Evolutionary conservation across 2,329 filamentous ascomycete species (phyloP).

Genomic region (Trichoderma koningii): DNA sequence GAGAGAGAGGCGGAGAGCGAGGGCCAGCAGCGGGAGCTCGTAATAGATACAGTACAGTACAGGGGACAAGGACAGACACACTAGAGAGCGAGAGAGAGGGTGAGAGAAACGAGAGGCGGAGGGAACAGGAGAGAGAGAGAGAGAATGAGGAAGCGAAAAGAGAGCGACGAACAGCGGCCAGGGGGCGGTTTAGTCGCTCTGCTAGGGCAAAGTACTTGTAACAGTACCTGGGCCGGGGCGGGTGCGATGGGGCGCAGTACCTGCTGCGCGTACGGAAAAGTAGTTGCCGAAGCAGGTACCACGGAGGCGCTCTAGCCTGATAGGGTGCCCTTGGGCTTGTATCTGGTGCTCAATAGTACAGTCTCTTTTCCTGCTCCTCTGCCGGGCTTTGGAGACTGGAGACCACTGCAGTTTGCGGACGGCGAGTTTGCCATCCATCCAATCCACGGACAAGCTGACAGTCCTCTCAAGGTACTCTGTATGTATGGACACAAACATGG

Average conservation of each 20-base stretch:
- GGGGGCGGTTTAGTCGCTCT: conserved; percentile 20
- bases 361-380: no score
- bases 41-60: conserved; percentile 26
- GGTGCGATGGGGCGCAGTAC: neutral
- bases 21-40: conserved; percentile 31
- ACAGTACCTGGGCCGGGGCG: neutral
- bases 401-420: no score
- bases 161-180: conserved; percentile 32
- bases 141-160: conserved; percentile 39
- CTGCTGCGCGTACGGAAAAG: neutral
- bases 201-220: conserved; percentile 13
- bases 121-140: conserved; percentile 37
- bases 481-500: no score
- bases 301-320: no score
- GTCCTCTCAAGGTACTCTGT: no score
- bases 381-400: no score
- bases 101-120: conserved; percentile 41
- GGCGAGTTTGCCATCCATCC: no score
- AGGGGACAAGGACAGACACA: no score
- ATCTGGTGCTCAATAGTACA: neutral
- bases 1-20: conserved; percentile 29
- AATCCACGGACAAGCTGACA: no score
- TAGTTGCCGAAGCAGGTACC: neutral
- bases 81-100: no score
- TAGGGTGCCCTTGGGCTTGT: neutral